Base-by-base conservation (phyloP, 2,329 filamentous ascomycete genomes). In the Chalara sp. region DNA sequence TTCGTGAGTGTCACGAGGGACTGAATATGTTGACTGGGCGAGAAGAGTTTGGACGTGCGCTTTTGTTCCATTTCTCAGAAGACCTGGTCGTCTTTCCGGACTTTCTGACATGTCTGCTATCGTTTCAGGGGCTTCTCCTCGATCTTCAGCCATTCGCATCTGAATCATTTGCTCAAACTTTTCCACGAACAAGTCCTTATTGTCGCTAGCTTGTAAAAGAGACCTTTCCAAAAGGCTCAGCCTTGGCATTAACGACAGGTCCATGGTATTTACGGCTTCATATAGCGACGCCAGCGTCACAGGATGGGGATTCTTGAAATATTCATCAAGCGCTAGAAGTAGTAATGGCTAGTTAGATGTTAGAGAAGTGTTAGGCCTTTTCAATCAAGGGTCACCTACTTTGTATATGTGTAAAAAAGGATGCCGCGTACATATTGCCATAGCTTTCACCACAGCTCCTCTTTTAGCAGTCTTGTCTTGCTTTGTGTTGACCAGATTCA, bases 331-430 rank as follows among this genome's bases (percentile, higher is more conserved):
- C 0, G 93, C 93, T 42, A 99, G 72, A 37, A 99, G 75, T 47
- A 99, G 76, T 39, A 99, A 76, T 31, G 93, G 93, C 87, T 92
- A 52, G 37, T 40, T 13, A 32, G 35, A 50, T 33, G 55, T 62
- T 53, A 66, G 57, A 45, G 30, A 6, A 46, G 6, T 13, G 41
- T 51, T 43, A 50, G 50, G 52, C 6, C 44, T 46, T 49, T 21
- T 21, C 21, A 50, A 30, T 6, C 49, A 52, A 37, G 35, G n/a
- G 35, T n/a, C n/a, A 66, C 74, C 58, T 67, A 86, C 87, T 79
- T 99, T 99, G 74, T 99, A 99, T 57, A 99, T 99, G 70, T 99
- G 93, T 59, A 99, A 73, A 69, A 99, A 99, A 3, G 93, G 91
- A 73, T 99, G 93, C 42, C 93, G 79, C 6, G 93, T 99, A 74